Evolutionary conservation across 1,139 yeast genomes (phyloP), one percentile per base, ranked within the genome.

Genomic region (Komagataea norvegica): DNA sequence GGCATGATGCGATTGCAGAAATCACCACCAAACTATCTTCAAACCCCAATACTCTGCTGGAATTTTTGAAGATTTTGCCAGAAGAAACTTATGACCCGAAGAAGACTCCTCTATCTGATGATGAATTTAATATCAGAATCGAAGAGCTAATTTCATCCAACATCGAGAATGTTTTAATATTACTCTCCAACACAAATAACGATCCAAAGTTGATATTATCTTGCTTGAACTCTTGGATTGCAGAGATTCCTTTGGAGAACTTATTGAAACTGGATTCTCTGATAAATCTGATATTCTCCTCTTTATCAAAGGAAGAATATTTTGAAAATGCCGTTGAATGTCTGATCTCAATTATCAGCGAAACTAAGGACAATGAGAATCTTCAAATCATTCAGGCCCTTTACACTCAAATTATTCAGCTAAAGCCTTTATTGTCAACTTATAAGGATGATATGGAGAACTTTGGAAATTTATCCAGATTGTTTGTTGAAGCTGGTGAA

Each of bases 401-500:
- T 37, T 84, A 77, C 55, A 74, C 77, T 38, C 81, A 82, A 52
- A 65, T 91, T 31, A 63, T 87, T 43, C 70, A 71, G 37, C 64
- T 89, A 36, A 72, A 75, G 52, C 72, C 76, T 9, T 65, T 67
- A 38, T 62, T 82, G 46, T 51, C 57, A 8, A 65, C 62, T 29
- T 60, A 63, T 34, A 63, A 63, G 41, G 82, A 80, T 46, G 94
- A 86, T 55, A 69, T 77, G 1, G 95, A 86, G 37, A 69, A 75
- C 20, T 74, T 85, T 55, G 79, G 83, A 42, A 80, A 86, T 18
- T 65, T 84, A 43, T 77, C 95, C 0, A 70, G 91, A 53, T 61
- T 93, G 33, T 86, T 84, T 58, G 86, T 89, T 15, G 95, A 88
- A 52, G 94, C 96, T 3, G 96, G 95, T 44, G 97, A 89, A 60